phyloP scores from a whole-genome alignment of 805 yeast genomes.

The Kodamaea nitidulidarum region DNA sequence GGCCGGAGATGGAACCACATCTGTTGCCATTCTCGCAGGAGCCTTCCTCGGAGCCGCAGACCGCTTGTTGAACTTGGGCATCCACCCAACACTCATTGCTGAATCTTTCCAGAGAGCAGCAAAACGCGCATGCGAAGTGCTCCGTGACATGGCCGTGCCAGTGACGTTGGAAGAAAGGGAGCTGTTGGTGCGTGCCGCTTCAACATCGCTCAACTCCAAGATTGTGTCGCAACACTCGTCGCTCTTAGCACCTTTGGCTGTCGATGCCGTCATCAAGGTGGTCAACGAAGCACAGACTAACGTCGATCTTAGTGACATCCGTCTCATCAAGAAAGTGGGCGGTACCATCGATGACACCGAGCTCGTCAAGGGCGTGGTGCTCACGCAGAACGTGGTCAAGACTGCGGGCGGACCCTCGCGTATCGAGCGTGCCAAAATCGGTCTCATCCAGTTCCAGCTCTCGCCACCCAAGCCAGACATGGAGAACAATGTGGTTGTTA shows the following conservation, averaged over 20 bases:
- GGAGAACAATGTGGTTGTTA: slow-evolving; percentile 96
- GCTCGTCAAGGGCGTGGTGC: slow-evolving; percentile 86
- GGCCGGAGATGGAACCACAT: slow-evolving; percentile 99
- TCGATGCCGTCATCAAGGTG: slow-evolving; percentile 84
- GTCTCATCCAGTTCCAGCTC: slow-evolving; percentile 85
- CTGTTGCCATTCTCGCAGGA: slow-evolving; percentile 94
- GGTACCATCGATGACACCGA: slow-evolving; percentile 98
- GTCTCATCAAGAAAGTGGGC: slow-evolving; percentile 90
- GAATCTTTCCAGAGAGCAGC: slow-evolving; percentile 93
- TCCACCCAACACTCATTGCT: slow-evolving; percentile 93
- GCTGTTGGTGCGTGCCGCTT: slow-evolving; percentile 84
- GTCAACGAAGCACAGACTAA: slow-evolving; percentile 53
- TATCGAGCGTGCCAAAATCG: slow-evolving; percentile 90
- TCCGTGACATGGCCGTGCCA: slow-evolving; percentile 79
- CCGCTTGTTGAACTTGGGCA: slow-evolving; percentile 78
- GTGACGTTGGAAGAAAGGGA: slow-evolving; percentile 79
- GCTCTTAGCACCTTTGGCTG: slow-evolving; percentile 87
- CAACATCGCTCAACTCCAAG: slow-evolving; percentile 90
- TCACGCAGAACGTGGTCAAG: slow-evolving; percentile 86
- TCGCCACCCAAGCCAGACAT: slow-evolving; percentile 97
- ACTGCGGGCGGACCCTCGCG: slow-evolving; percentile 93
- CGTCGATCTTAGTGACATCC: slow-evolving; percentile 84
- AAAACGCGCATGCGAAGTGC: slow-evolving; percentile 70
- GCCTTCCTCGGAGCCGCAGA: slow-evolving; percentile 95
- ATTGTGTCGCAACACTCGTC: slow-evolving; percentile 91